phyloP scores from a whole-genome alignment of 2,329 filamentous ascomycete species.

The Cladophialophora exuberans region DNA sequence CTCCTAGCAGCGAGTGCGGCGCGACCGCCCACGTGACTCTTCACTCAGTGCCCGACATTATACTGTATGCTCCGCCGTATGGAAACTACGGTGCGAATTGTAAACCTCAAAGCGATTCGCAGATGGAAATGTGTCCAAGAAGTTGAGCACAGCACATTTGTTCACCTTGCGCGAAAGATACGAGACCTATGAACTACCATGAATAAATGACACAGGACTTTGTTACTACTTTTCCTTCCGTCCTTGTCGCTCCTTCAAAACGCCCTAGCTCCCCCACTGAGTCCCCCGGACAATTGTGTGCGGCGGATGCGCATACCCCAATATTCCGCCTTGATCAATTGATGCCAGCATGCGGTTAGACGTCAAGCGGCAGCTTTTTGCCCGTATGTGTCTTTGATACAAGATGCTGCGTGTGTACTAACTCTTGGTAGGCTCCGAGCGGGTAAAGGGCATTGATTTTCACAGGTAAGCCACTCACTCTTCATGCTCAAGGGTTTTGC shows the following conservation, averaged over 20 bases:
- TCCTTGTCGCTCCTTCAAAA: constrained; percentile 3
- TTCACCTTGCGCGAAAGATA: background rate
- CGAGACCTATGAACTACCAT: constrained; percentile 7
- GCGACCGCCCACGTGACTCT: too few species aligned
- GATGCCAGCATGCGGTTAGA: constrained; percentile 31
- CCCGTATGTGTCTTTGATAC: constrained; percentile 12
- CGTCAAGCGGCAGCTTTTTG: constrained; percentile 33
- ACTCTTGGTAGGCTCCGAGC: constrained; percentile 86
- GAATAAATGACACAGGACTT: constrained; percentile 28
- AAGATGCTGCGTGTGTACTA: constrained; percentile 55
- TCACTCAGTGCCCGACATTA: too few species aligned
- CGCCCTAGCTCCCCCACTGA: background rate
- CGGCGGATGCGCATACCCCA: too few species aligned
- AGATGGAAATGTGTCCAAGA: too few species aligned
- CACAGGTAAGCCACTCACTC: constrained; percentile 61
- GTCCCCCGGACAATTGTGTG: constrained; percentile 12
- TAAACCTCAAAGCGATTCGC: too few species aligned
- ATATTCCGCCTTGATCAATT: constrained; percentile 6
- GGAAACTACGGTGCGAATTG: too few species aligned
- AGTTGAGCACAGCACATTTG: too few species aligned
- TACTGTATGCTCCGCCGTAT: too few species aligned
- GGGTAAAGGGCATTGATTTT: constrained; percentile 97
- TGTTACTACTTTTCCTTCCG: background rate
- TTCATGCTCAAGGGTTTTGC: background rate
- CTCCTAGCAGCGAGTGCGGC: too few species aligned